These are phyloP conservation scores for Gracilaria vermiculophylla DNA, from an alignment of 23 red algal species.

Conservation along the genomic window DNA sequence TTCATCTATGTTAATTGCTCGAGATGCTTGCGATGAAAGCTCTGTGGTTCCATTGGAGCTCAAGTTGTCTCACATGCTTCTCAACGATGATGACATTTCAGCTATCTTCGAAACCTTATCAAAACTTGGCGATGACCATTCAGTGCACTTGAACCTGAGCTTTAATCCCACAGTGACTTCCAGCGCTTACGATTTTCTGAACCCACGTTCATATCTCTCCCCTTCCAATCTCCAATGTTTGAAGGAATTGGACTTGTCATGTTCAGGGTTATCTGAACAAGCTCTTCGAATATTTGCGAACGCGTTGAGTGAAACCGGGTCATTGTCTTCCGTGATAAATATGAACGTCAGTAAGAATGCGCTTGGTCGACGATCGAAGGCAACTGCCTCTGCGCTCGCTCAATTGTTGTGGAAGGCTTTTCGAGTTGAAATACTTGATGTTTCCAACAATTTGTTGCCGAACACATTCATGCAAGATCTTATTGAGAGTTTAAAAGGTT, in stretches of 20 bases:
- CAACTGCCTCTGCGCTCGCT: not conserved
- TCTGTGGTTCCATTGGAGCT: not conserved
- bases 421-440: slow-evolving; percentile 1
- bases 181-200: slow-evolving; percentile 26
- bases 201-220: not conserved
- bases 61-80: slow-evolving; percentile 22
- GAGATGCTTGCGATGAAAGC: slow-evolving; percentile 36
- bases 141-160: slow-evolving; percentile 21
- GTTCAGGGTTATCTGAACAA: slow-evolving; percentile 23
- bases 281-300: slow-evolving; percentile 27
- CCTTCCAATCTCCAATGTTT: slow-evolving; percentile 26
- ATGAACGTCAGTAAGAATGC: slow-evolving; percentile 54
- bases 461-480: slow-evolving; percentile 14
- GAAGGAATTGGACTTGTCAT: slow-evolving; percentile 26
- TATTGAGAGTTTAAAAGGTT: not conserved
- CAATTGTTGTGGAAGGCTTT: not conserved
- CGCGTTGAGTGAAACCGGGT: slow-evolving; percentile 11
- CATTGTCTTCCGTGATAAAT: not conserved
- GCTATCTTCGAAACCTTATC: slow-evolving; percentile 38
- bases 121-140: not conserved
- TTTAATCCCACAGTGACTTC: slow-evolving; percentile 49
- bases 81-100: slow-evolving; percentile 37
- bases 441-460: slow-evolving; percentile 42
- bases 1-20: slow-evolving; percentile 20
- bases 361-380: slow-evolving; percentile 5